Evolutionary conservation across 352 stramenopile genomes (phyloP), one percentile per base, ranked within the genome.

Genomic region (Aphanomyces invadans): DNA sequence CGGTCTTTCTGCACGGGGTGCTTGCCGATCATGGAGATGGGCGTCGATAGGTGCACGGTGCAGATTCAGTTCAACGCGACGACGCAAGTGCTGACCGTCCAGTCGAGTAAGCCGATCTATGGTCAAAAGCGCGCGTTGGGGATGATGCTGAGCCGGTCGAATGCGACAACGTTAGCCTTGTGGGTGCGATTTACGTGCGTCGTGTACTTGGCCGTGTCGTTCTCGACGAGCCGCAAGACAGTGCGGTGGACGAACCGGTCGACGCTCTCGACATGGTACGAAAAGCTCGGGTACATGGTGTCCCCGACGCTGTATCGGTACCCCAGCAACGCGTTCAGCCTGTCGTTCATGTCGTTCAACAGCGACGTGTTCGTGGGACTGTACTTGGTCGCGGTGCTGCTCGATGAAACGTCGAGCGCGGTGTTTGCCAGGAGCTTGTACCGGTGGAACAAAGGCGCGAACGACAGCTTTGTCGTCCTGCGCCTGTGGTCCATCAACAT

Each of bases 1-100:
- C 42, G 46, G 2, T 9, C 45, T 17, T 67, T 59, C 33, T 67
- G 60, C 60, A 44, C 60, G 17, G 60, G 60, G 4, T 67, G 60
- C 49, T 21, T 57, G 23, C 46, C 60, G 2, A 32, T 67, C 31
- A 32, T 32, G 5, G 60, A 67, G 32, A 39, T 67, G n/a, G 60
- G 60, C 9, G 26, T 31, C n/a, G 26, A 32, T 10, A 32, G 15
- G 17, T 67, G 60, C 32, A 23, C n/a, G 19, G 12, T 67, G 4
- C 32, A 26, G 2, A 44, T 44, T 12, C 12, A 25, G 7, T 67
- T 57, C 49, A 57, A 67, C 2, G 46, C 28, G 11, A 57, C 46
- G n/a, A 32, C 45, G 26, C 28, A 57, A n/a, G 19, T 29, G 26
- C 49, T 67, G 26, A 29, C 19, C 3, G 60, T 67, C 26, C 48